A percentile compares a stretch with the other conserved stretches of the same genome.
These are phyloP conservation scores for Nothophytophthora sp. DNA, from an alignment of 352 stramenopile genomes.

Conservation along the genomic window DNA sequence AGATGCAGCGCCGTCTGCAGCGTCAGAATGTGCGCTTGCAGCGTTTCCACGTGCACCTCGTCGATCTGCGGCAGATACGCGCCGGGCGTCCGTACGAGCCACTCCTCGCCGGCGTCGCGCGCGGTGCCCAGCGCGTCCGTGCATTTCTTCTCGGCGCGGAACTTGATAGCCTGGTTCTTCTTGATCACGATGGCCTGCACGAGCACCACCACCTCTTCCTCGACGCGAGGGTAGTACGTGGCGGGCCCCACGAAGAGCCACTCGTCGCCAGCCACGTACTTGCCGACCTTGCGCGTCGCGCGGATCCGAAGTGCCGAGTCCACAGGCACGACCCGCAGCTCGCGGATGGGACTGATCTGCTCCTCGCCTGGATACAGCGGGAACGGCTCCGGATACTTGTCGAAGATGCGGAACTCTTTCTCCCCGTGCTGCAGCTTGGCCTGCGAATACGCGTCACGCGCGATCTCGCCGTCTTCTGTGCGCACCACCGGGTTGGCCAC, in stretches of 20 bases:
- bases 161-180: slow-evolving; percentile 83
- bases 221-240: slow-evolving; percentile 75
- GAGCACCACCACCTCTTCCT: slow-evolving; percentile 61
- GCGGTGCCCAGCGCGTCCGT: slow-evolving; percentile 59
- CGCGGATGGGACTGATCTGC: slow-evolving; percentile 52
- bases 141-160: slow-evolving; percentile 82
- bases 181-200: slow-evolving; percentile 71
- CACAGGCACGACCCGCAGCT: slow-evolving; percentile 57
- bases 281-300: slow-evolving; percentile 58
- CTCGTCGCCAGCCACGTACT: slow-evolving; percentile 63
- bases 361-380: slow-evolving; percentile 73
- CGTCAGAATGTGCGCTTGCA: slow-evolving; percentile 67
- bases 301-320: slow-evolving; percentile 68
- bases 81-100: slow-evolving; percentile 70
- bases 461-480: slow-evolving; percentile 45
- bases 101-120: slow-evolving; percentile 76
- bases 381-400: slow-evolving; percentile 79
- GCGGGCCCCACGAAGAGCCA: slow-evolving; percentile 77
- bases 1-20: slow-evolving; percentile 67
- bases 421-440: slow-evolving; percentile 81
- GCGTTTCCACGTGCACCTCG: slow-evolving; percentile 61
- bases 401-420: slow-evolving; percentile 75
- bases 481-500: slow-evolving; percentile 71
- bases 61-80: slow-evolving; percentile 82
- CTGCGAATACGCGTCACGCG: slow-evolving; percentile 68